Conservation (phyloP, 2,329 filamentous ascomycete genomes). For the Sclerotinia nivalis region DNA sequence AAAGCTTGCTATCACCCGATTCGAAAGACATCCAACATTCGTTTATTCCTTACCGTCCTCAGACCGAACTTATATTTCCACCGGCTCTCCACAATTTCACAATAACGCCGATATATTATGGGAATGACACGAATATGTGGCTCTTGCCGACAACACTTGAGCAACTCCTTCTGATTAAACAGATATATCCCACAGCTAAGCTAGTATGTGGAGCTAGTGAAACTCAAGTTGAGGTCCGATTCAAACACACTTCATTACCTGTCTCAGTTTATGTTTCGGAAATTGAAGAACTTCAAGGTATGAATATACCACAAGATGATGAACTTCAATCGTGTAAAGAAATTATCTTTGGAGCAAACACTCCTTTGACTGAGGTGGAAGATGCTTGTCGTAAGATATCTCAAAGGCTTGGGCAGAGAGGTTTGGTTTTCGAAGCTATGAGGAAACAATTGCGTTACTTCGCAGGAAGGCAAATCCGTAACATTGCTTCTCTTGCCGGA, state of each 20-base stretch:
- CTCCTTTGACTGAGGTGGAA: constrained; percentile 86
- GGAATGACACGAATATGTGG: constrained; percentile 91
- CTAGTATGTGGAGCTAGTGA: constrained; percentile 93
- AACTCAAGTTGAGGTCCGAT: constrained; percentile 96
- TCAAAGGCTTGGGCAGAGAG: constrained; percentile 63
- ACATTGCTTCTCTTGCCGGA: constrained; percentile 90
- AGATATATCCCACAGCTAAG: constrained; percentile 77
- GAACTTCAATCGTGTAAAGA: constrained; percentile 45
- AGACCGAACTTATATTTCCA: constrained; percentile 92
- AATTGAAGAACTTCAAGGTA: constrained; percentile 83
- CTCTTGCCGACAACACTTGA: constrained; percentile 80
- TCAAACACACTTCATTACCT: constrained; percentile 87
- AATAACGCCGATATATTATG: constrained; percentile 78
- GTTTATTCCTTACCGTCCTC: constrained; percentile 86
- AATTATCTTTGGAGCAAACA: constrained; percentile 73
- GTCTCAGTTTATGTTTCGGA: constrained; percentile 90
- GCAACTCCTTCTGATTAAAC: constrained; percentile 88
- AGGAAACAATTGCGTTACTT: constrained; percentile 93
- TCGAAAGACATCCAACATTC: constrained; percentile 25
- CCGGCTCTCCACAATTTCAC: constrained; percentile 78
- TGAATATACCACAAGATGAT: constrained; percentile 71
- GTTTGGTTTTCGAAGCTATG: constrained; percentile 67
- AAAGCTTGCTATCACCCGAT: background rate
- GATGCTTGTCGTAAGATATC: constrained; percentile 45
- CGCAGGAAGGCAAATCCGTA: constrained; percentile 89